phyloP scores from a whole-genome alignment of 345 rosid genomes.

The Firmiana major region DNA sequence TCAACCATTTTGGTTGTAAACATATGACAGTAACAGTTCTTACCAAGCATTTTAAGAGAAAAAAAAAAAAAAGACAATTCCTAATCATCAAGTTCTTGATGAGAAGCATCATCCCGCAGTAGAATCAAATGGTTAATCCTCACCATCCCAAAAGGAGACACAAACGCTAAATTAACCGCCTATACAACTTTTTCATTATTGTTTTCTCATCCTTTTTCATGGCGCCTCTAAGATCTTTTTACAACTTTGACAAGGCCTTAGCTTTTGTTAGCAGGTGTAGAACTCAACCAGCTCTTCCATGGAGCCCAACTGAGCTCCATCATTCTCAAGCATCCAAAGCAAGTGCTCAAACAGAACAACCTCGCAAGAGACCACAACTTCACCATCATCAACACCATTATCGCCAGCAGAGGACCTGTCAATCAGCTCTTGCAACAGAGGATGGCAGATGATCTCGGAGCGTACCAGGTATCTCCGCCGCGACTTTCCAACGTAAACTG shows the following conservation, averaged over 20 bases:
- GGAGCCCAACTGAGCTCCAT: conserved; percentile 53
- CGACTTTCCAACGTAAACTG: conserved; percentile 87
- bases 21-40: neutral
- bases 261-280: conserved; percentile 39
- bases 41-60: neutral
- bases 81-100: neutral
- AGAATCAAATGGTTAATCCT: conserved; percentile 23
- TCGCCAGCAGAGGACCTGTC: conserved; percentile 45
- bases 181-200: neutral
- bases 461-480: conserved; percentile 66
- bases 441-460: conserved; percentile 59
- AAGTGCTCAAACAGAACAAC: conserved; percentile 92
- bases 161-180: neutral
- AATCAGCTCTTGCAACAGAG: conserved; percentile 71
- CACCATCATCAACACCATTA: conserved; percentile 22
- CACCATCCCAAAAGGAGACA: neutral
- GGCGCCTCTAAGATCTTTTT: neutral
- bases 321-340: conserved; percentile 83
- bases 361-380: conserved; percentile 68
- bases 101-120: neutral
- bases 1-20: conserved; percentile 5
- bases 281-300: conserved; percentile 68
- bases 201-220: neutral
- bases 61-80: neutral
- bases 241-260: neutral